phyloP scores from a whole-genome alignment of 2,329 filamentous ascomycete species.

The Kalmusia sp. region DNA sequence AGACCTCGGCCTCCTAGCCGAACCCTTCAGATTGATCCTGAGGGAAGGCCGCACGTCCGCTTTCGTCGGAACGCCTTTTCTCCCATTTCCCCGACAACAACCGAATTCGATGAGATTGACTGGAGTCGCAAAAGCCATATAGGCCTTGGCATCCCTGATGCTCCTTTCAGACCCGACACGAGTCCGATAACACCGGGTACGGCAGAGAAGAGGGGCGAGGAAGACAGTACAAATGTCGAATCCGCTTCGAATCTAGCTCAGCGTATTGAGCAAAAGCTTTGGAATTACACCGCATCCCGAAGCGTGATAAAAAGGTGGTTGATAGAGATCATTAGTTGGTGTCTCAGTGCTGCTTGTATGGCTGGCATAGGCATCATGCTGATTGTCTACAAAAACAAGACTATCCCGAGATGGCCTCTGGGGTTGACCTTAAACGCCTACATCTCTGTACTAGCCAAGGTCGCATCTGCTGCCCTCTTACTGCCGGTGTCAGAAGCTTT shows the following conservation, averaged over 20 bases:
- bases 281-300: constrained; percentile 13
- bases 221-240: not conserved
- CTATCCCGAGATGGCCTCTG: constrained; percentile 14
- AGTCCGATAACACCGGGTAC: constrained; percentile 16
- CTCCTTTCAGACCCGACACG: constrained; percentile 7
- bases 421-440: constrained; percentile 22
- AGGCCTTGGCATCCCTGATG: constrained; percentile 14
- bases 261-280: constrained; percentile 16
- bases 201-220: constrained; percentile 8
- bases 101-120: constrained; percentile 1
- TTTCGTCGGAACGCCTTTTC: constrained; percentile 18
- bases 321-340: constrained; percentile 21
- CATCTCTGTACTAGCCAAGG: constrained; percentile 19
- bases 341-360: constrained; percentile 20
- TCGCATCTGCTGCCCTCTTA: constrained; percentile 18
- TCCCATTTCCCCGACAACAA: constrained; percentile 7
- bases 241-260: constrained; percentile 14
- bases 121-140: constrained; percentile 9
- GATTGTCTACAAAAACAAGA: constrained; percentile 6
- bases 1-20: constrained; percentile 7
- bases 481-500: constrained; percentile 21
- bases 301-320: constrained; percentile 19
- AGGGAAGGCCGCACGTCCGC: constrained; percentile 12
- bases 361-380: constrained; percentile 13
- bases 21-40: constrained; percentile 8